A percentile compares a stretch with the other conserved stretches of the same genome.
Evolutionary conservation across 1,139 yeast genomes (phyloP).

Genomic region (Yamadazyma pseudoaaseri): DNA sequence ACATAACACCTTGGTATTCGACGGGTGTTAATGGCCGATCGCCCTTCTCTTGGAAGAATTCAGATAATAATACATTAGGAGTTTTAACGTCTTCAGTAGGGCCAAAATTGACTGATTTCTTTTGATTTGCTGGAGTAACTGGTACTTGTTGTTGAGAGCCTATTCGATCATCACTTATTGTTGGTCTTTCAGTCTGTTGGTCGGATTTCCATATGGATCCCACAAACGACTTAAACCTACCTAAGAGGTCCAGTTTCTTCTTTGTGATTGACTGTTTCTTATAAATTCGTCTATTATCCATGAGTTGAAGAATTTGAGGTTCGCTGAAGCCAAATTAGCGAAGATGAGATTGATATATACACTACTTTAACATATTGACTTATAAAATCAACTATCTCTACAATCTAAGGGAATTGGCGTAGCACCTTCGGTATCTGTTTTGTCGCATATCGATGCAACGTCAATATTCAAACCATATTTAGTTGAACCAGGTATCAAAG

Average conservation of each 20-base stretch:
- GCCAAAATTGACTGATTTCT: neutral
- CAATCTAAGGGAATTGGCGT: too few relatives aligned
- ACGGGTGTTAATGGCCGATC: slow-evolving; percentile 68
- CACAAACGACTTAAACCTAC: slow-evolving; percentile 31
- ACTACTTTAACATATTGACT: too few relatives aligned
- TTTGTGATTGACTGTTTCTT: slow-evolving; percentile 18
- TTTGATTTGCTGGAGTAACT: neutral
- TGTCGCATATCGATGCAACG: too few relatives aligned
- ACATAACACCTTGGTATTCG: slow-evolving; percentile 82
- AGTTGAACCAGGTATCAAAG: too few relatives aligned
- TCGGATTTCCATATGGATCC: slow-evolving; percentile 14
- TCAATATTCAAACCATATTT: too few relatives aligned
- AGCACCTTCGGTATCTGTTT: too few relatives aligned
- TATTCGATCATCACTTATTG: slow-evolving; percentile 1
- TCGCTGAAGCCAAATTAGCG: neutral
- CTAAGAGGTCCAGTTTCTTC: slow-evolving; percentile 23
- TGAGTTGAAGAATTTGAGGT: slow-evolving; percentile 10
- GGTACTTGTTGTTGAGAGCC: neutral
- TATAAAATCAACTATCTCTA: too few relatives aligned
- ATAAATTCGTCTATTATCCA: slow-evolving; percentile 45
- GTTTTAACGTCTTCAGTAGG: slow-evolving; percentile 7
- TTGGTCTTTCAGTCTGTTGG: slow-evolving; percentile 1
- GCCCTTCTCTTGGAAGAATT: slow-evolving; percentile 77
- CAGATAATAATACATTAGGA: slow-evolving; percentile 63
- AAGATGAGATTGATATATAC: neutral